A percentile compares a stretch with the other conserved stretches of the same genome.
Evolutionary conservation across 139 green algal genomes (phyloP).

Genomic region (Zygnema cylindricum): DNA sequence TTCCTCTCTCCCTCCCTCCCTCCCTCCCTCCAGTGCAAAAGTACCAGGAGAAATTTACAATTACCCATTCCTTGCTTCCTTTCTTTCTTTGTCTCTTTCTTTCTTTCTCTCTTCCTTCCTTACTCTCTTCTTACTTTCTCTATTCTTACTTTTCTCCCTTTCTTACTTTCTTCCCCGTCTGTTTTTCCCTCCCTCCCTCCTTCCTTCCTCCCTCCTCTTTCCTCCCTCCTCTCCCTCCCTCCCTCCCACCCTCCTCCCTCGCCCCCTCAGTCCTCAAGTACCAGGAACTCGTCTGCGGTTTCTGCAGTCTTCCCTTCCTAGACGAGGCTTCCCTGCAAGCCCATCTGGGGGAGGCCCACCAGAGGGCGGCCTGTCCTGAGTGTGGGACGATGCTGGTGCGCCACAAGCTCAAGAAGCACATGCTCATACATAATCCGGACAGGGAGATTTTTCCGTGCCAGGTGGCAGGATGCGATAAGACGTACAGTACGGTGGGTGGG

Average conservation of each 20-base stretch:
- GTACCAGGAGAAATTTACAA: too few species aligned
- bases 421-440: neutral
- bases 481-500: neutral
- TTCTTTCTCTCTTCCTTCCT: too few species aligned
- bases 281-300: neutral
- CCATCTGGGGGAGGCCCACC: neutral
- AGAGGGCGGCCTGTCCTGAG: neutral
- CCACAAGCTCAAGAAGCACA: slow-evolving; percentile 15
- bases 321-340: neutral
- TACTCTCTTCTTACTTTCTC: too few species aligned
- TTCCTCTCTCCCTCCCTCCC: neutral
- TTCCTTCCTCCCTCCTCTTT: too few species aligned
- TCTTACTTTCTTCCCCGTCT: too few species aligned
- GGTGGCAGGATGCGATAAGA: neutral
- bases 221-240: too few species aligned
- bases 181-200: too few species aligned
- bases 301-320: neutral
- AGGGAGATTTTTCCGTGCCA: neutral
- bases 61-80: too few species aligned
- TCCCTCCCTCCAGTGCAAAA: slow-evolving; percentile 1
- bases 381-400: neutral
- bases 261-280: neutral
- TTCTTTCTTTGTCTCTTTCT: too few species aligned
- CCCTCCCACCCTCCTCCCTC: too few species aligned
- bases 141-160: too few species aligned